phyloP scores from a whole-genome alignment of 306 rosid genomes.

The Luffa aegyptiaca region DNA sequence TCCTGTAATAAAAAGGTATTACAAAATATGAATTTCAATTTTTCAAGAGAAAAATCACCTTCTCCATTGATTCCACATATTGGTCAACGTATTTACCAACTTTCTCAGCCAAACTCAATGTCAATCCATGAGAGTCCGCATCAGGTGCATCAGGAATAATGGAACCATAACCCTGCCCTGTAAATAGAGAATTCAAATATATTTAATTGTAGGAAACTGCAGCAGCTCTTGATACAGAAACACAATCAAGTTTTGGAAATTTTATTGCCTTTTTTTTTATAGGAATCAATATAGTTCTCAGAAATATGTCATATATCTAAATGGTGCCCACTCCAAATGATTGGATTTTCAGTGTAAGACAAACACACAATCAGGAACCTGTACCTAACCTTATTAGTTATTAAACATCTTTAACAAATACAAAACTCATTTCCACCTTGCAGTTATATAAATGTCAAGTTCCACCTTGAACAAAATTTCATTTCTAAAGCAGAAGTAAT shows the following conservation, averaged over 20 bases:
- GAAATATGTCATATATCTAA: neutral
- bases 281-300: neutral
- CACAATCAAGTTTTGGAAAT: neutral
- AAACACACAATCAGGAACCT: neutral
- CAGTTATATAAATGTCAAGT: neutral
- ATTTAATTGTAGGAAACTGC: neutral
- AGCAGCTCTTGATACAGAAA: neutral
- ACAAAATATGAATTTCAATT: neutral
- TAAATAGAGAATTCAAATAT: neutral
- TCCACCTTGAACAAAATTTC: neutral
- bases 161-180: slow-evolving; percentile 86
- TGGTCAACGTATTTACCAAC: slow-evolving; percentile 57
- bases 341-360: neutral
- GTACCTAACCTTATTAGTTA: neutral
- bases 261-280: neutral
- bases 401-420: neutral
- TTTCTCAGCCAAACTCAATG: slow-evolving; percentile 50
- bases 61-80: slow-evolving; percentile 87
- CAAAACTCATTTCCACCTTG: neutral
- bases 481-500: neutral
- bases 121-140: slow-evolving; percentile 42
- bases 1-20: neutral
- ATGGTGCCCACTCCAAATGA: neutral
- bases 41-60: slow-evolving; percentile 35
- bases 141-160: slow-evolving; percentile 48